Evolutionary conservation across 495 filamentous ascomycete species (phyloP), one percentile per base, ranked within the genome.

Genomic region (Penicillium egyptiacum): DNA sequence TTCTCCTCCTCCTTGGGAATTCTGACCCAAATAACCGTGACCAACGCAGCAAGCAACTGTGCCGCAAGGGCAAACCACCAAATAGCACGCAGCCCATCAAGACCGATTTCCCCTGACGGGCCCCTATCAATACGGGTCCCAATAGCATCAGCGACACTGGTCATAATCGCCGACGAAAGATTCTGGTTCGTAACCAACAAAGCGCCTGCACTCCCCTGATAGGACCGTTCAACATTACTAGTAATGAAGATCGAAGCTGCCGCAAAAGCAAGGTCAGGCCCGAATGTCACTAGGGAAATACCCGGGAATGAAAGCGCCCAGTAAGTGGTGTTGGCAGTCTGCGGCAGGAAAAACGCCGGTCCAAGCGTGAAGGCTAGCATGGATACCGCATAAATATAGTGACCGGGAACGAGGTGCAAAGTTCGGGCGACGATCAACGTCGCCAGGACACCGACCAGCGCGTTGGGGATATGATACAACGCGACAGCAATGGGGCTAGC

Each of bases 1-100:
- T 79, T 78, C 56, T 80, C 77, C 47, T 79, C 76, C 16, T 75
- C 75, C 62, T 76, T 80, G 0, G 74, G 75, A 50, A 80, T 79
- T 43, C 78, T 58, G 16, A 80, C 75, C 62, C 70, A 67, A 12
- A 70, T 56, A 3, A 68, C 67, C 4, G 71, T 78, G 52, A 80
- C 66, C 3, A 75, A 53, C 1, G 71, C 75, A 2, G 70, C 75
- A 48, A 63, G 40, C 33, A 78, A 25, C n/a, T 74, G 61, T 3
- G 64, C 62, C 7, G 53, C 74, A 20, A 80, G 57, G 1, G 68
- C 74, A 63, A 80, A 77, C 75, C 76, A 80, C 76, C 77, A 80
- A 39, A 75, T 74, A 1, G 75, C 73, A 20, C 61, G 68, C 10
- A 79, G 51, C 12, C 75, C 73, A 25, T 73, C 43, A 11, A 79